Evolutionary conservation across 257 asterid species (phyloP).

Genomic region (Echites panduratus): DNA sequence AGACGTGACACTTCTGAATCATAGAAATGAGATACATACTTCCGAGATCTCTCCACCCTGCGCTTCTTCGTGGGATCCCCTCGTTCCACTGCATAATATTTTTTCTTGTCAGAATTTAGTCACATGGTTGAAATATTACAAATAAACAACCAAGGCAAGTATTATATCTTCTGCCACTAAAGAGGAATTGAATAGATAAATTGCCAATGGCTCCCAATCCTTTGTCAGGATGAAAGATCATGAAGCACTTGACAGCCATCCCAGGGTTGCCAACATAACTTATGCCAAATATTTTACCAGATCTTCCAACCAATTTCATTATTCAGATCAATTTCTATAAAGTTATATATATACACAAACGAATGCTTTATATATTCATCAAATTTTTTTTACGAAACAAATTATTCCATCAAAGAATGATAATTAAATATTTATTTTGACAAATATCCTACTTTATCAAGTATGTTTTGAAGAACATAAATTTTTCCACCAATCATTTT

Average conservation of each 20-base stretch:
- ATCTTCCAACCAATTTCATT: not conserved
- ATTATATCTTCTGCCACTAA: not conserved
- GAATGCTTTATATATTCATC: too few relatives aligned
- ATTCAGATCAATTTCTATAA: not conserved
- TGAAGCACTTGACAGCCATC: not conserved
- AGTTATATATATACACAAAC: too few relatives aligned
- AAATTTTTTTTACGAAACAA: too few relatives aligned
- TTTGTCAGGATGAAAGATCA: not conserved
- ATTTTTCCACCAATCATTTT: too few relatives aligned
- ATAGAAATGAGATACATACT: slow-evolving; percentile 41
- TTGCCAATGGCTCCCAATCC: not conserved
- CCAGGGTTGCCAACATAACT: not conserved
- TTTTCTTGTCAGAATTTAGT: slow-evolving; percentile 19
- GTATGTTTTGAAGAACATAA: too few relatives aligned
- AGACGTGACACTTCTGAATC: not conserved
- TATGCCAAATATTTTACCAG: not conserved
- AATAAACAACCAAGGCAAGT: not conserved
- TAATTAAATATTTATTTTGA: too few relatives aligned
- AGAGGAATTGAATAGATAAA: not conserved
- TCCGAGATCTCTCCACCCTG: slow-evolving; percentile 79
- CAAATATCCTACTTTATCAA: too few relatives aligned
- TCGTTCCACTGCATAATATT: slow-evolving; percentile 55
- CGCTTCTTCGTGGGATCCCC: slow-evolving; percentile 88
- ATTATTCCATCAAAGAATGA: too few relatives aligned
- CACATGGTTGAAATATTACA: not conserved